Evolutionary conservation across 179 eudicot genomes (phyloP), one percentile per base, ranked within the genome.

Genomic region (Monotropa hypopitys): DNA sequence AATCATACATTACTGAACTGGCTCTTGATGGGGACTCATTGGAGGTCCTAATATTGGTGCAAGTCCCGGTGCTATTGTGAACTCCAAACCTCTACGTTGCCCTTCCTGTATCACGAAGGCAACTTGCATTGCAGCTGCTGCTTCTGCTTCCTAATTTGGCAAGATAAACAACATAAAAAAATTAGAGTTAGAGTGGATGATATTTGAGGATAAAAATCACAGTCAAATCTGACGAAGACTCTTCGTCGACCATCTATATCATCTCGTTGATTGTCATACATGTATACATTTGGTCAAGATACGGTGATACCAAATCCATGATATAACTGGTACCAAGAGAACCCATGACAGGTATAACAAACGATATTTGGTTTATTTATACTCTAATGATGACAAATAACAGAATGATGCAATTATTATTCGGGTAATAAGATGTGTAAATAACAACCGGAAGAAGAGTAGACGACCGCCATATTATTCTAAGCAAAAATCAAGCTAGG

Each of bases 61-160:
- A 10, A 88, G 84, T 8, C 85, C 81, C 12, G 91, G 91, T 46
- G 91, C 86, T 51, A 92, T 84, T 28, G 89, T 86, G 75, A 92
- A 85, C 68, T 91, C 93, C 69, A 92, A 72, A 23, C 93, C 93
- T 74, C 92, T 80, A 20, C 83, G 87, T 54, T 88, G 94, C 76
- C 89, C 94, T 33, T 92, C 86, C 76, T 89, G 94, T 73, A 91
- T 78, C 89, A 89, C 81, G 70, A 88, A 91, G n/a, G 96, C 91
- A 42, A 91, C 93, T 85, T 92, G 94, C 3, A 89, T 77, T 72
- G 96, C 94, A 51, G 96, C 88, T 42, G 91, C 79, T 78, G 91
- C 95, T 73, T 90, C 93, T 73, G 89, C 96, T 83, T 90, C 97
- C 97, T 92, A 91, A 65, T 63, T 30, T 66, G 32, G 46, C 49